Evolutionary conservation across 306 rosid species (phyloP).

Genomic region (Cajanus cajan): DNA sequence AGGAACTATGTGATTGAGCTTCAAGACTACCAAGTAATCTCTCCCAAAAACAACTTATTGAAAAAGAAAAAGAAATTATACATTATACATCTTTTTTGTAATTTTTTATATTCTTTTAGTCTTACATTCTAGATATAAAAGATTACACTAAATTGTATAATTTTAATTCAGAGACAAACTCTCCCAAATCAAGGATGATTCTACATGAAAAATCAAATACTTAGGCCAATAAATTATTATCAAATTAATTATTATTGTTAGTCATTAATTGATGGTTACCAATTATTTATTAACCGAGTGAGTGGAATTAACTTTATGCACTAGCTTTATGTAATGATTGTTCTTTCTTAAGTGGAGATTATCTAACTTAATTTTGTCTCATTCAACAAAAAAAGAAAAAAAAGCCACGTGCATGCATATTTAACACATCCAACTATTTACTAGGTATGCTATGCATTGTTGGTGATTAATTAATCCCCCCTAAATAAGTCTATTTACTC

Average conservation of each 20-base stretch:
- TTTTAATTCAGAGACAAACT: not conserved
- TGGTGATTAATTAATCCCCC: not conserved
- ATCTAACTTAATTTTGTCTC: too few species aligned
- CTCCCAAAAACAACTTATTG: too few species aligned
- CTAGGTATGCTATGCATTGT: not conserved
- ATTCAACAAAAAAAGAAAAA: not conserved
- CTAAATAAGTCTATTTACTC: not conserved
- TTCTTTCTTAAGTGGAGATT: too few species aligned
- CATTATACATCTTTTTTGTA: too few species aligned
- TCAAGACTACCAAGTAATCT: too few species aligned
- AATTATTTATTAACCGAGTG: not conserved
- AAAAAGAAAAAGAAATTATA: too few species aligned
- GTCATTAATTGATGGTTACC: not conserved
- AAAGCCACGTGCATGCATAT: not conserved
- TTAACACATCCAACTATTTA: not conserved
- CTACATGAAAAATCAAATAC: too few species aligned
- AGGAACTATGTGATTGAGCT: too few species aligned
- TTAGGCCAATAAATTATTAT: too few species aligned
- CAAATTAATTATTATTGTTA: too few species aligned
- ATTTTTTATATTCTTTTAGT: not conserved
- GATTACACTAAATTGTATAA: not conserved
- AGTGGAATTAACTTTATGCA: not conserved
- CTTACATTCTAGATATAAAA: not conserved
- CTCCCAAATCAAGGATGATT: not conserved
- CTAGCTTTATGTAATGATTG: not conserved